A percentile compares a stretch with the other conserved stretches of the same genome.
phyloP scores from a whole-genome alignment of 495 filamentous ascomycete genomes.

The Penicillium samsonianum region DNA sequence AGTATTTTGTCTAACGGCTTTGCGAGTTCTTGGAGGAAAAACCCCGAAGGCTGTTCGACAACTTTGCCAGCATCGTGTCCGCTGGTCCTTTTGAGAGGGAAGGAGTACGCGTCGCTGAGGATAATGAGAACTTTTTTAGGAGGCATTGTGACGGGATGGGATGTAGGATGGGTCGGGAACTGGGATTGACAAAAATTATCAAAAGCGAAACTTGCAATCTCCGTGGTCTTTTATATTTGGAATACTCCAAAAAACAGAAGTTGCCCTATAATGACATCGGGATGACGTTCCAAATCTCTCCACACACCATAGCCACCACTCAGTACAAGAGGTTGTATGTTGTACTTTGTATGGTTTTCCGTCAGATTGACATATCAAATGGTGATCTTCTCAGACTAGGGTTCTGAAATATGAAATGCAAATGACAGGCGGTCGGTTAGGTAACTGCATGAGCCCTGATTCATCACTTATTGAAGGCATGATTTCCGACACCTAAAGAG shows the following conservation, averaged over 20 bases:
- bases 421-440: no score
- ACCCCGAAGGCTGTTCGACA: conserved; percentile 41
- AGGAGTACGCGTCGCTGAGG: conserved; percentile 40
- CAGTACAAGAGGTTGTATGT: no score
- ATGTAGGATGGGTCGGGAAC: not conserved
- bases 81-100: conserved; percentile 36
- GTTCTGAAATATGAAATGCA: no score
- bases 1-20: conserved; percentile 43
- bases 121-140: conserved; percentile 44
- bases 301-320: no score
- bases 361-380: no score
- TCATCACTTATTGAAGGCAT: no score
- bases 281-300: conserved; percentile 43
- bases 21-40: conserved; percentile 49
- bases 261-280: not conserved
- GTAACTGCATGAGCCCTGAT: no score
- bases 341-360: no score
- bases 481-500: no score
- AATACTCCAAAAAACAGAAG: not conserved
- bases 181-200: no score
- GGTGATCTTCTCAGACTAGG: no score
- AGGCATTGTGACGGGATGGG: conserved; percentile 2
- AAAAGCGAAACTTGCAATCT: no score
- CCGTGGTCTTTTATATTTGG: not conserved
- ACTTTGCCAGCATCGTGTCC: conserved; percentile 27